A percentile compares a stretch with the other conserved stretches of the same genome.
Evolutionary conservation across 345 rosid species (phyloP).

Genomic region (Citrus australasica): DNA sequence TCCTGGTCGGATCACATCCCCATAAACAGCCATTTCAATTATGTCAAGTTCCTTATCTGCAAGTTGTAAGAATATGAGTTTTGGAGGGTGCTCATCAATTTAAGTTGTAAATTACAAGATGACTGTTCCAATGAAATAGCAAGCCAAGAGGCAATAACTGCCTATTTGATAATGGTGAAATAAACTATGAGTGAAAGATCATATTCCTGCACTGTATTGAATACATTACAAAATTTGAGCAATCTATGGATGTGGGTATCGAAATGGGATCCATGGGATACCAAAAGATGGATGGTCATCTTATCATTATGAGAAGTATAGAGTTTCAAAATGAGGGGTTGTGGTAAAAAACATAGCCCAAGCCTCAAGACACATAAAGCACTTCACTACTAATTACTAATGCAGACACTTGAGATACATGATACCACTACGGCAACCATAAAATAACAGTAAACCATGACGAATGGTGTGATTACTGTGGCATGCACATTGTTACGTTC

Average conservation of each 20-base stretch:
- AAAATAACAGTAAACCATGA: too few species aligned
- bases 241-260: not conserved
- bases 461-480: too few species aligned
- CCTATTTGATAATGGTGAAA: not conserved
- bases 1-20: conserved; percentile 85
- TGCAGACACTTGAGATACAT: too few species aligned
- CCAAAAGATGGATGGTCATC: not conserved
- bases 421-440: too few species aligned
- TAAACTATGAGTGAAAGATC: not conserved
- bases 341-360: not conserved
- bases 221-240: not conserved
- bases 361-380: too few species aligned
- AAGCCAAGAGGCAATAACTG: not conserved
- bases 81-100: not conserved
- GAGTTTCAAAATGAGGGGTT: not conserved
- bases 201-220: not conserved
- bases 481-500: too few species aligned
- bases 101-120: not conserved
- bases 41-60: conserved; percentile 90
- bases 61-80: conserved; percentile 1
- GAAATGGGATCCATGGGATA: not conserved
- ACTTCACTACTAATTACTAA: too few species aligned
- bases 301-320: not conserved
- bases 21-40: conserved; percentile 96
- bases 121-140: not conserved